These are phyloP conservation scores for Candida endomychidarum DNA, from an alignment of 805 yeast species.

Conservation along the genomic window DNA sequence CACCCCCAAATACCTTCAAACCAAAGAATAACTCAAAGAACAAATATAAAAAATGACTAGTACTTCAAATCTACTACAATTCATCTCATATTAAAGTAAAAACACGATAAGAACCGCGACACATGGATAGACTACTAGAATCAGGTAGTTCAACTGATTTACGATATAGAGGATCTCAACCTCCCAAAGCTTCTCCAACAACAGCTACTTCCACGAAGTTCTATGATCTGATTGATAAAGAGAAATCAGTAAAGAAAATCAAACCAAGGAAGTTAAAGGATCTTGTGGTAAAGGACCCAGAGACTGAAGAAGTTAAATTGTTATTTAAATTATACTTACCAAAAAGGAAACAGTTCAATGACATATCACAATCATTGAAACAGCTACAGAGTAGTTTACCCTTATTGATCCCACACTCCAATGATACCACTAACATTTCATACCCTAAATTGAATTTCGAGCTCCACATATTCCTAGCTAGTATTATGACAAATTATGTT, in stretches of 20 bases:
- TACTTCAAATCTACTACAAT: too few species aligned
- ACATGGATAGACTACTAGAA: not conserved
- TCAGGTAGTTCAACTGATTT: constrained; percentile 8
- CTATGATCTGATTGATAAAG: constrained; percentile 13
- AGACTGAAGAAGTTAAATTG: constrained; percentile 29
- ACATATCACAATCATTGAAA: constrained; percentile 25
- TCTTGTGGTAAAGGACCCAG: constrained; percentile 6
- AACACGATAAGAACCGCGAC: constrained; percentile 7
- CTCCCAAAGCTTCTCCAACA: constrained; percentile 18
- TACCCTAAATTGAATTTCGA: constrained; percentile 29
- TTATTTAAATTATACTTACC: constrained; percentile 37
- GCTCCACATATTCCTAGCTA: constrained; percentile 37
- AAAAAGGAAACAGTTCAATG: constrained; percentile 18
- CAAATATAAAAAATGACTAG: too few species aligned
- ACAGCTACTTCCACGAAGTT: constrained; percentile 17
- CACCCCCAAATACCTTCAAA: too few species aligned
- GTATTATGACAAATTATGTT: constrained; percentile 25
- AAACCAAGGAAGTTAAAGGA: constrained; percentile 11
- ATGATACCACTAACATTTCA: constrained; percentile 14
- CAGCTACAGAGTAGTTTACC: constrained; percentile 31
- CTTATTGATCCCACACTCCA: constrained; percentile 21
- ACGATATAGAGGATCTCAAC: constrained; percentile 8
- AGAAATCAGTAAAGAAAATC: constrained; percentile 8
- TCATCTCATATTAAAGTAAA: too few species aligned
- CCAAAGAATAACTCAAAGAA: too few species aligned